Percentiles rank a stretch among this genome's conserved stretches.
phyloP scores from a whole-genome alignment of 352 stramenopile species.

The Pythium guiyangense region DNA sequence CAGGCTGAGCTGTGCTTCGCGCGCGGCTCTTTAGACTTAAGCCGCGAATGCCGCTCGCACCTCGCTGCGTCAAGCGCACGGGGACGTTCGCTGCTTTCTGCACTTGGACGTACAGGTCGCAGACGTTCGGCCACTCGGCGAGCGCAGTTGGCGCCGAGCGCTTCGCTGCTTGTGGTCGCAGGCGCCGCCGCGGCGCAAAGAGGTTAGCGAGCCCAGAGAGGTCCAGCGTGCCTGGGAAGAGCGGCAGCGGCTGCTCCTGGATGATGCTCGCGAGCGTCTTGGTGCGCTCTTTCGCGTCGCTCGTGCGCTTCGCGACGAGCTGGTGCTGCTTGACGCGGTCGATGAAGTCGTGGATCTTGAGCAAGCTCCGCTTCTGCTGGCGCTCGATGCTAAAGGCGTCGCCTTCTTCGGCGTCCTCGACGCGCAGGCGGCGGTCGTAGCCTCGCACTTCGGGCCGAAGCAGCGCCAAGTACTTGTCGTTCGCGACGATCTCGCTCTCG shows the following conservation, averaged over 20 bases:
- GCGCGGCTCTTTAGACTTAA: not conserved
- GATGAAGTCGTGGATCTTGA: conserved; percentile 65
- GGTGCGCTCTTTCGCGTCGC: conserved; percentile 9
- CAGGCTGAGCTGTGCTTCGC: not conserved
- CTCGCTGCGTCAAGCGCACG: conserved; percentile 30
- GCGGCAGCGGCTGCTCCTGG: conserved; percentile 78
- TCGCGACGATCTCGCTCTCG: conserved; percentile 52
- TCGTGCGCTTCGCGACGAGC: conserved; percentile 10
- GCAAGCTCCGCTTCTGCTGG: conserved; percentile 33
- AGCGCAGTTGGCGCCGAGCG: conserved; percentile 16
- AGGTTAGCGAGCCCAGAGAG: conserved; percentile 46
- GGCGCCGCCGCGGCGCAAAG: conserved; percentile 44
- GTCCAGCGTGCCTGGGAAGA: conserved; percentile 66
- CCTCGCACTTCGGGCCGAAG: conserved; percentile 54
- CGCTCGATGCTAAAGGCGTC: conserved; percentile 37
- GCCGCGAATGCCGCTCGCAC: conserved; percentile 4
- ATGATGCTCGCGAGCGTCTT: conserved; percentile 65
- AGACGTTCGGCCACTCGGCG: conserved; percentile 59
- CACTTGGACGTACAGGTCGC: conserved; percentile 81
- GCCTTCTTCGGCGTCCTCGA: conserved; percentile 34
- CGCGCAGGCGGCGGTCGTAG: conserved; percentile 45
- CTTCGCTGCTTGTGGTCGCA: conserved; percentile 40
- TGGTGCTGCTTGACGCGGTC: conserved; percentile 42
- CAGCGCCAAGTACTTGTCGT: conserved; percentile 54
- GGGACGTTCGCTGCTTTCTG: conserved; percentile 76